Conservation (phyloP, 1,284 basidiomycete genomes). For the Tilletia indica region DNA sequence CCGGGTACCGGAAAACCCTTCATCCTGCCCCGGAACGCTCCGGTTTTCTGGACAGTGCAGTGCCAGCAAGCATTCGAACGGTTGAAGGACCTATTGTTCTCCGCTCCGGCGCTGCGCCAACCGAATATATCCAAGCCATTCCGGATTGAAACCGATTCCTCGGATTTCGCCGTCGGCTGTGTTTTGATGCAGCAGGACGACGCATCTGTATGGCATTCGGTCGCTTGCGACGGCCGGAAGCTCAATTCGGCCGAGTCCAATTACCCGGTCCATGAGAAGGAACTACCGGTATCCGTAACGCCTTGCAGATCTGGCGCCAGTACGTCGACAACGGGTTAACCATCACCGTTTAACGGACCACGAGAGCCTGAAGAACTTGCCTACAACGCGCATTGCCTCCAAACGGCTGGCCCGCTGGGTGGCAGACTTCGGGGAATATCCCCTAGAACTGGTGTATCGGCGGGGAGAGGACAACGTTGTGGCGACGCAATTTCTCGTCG, state of each 20-base stretch:
- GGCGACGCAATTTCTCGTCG: slow-evolving; percentile 13
- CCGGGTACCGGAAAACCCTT: not conserved
- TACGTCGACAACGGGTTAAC: not conserved
- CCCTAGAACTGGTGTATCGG: slow-evolving; percentile 7
- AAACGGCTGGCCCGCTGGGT: slow-evolving; percentile 13
- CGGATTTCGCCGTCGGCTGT: slow-evolving; percentile 10
- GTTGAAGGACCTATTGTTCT: not conserved
- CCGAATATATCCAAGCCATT: not conserved
- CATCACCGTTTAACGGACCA: slow-evolving; percentile 17
- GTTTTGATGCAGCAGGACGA: not conserved
- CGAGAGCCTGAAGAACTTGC: slow-evolving; percentile 10
- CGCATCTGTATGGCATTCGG: not conserved
- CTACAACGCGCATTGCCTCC: not conserved
- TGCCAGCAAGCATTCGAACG: not conserved
- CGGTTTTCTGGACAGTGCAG: slow-evolving; percentile 6
- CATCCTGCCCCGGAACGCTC: not conserved
- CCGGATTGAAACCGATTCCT: slow-evolving; percentile 11
- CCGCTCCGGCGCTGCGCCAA: slow-evolving; percentile 1
- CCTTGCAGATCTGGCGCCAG: slow-evolving; percentile 7
- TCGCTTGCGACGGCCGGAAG: slow-evolving; percentile 6
- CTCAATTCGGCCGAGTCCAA: slow-evolving; percentile 4
- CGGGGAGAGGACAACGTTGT: slow-evolving; percentile 5
- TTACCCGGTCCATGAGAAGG: slow-evolving; percentile 16
- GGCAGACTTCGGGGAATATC: slow-evolving; percentile 3
- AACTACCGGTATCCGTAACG: slow-evolving; percentile 11